These are phyloP conservation scores for Termitomyces sp. DNA, from an alignment of 768 basidiomycete species.

Conservation along the genomic window DNA sequence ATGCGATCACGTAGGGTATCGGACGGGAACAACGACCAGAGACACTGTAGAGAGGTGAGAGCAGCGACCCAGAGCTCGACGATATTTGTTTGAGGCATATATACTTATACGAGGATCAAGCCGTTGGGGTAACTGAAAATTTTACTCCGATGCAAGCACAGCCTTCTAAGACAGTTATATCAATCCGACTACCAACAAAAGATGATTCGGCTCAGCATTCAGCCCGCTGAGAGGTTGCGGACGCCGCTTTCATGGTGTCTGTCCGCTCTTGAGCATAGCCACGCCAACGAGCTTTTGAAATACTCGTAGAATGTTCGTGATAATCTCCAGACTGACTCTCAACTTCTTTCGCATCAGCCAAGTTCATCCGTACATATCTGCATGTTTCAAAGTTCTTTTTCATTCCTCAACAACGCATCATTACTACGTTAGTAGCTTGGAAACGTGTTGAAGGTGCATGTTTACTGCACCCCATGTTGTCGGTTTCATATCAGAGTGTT, in stretches of 20 bases:
- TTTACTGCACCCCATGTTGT: background rate
- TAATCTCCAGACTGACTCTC: background rate
- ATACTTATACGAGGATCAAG: background rate
- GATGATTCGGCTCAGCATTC: background rate
- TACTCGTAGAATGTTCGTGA: background rate
- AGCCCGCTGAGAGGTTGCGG: background rate
- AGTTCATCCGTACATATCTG: background rate
- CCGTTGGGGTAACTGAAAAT: slow-evolving; percentile 2
- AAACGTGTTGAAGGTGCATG: background rate
- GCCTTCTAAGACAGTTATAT: background rate
- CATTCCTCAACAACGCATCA: background rate
- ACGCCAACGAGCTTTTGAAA: too few species aligned
- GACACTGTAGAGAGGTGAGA: background rate
- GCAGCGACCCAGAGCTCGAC: background rate
- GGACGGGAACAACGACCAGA: background rate
- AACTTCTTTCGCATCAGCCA: background rate
- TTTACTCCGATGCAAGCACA: slow-evolving; percentile 5
- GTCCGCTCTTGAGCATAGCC: background rate
- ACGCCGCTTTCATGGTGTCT: background rate
- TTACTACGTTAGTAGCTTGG: background rate
- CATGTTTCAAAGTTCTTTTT: background rate
- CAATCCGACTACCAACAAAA: background rate
- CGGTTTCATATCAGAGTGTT: background rate
- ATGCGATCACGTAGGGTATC: background rate
- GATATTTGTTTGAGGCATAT: background rate